phyloP scores from a whole-genome alignment of 345 rosid species.

The Brassica cretica region DNA sequence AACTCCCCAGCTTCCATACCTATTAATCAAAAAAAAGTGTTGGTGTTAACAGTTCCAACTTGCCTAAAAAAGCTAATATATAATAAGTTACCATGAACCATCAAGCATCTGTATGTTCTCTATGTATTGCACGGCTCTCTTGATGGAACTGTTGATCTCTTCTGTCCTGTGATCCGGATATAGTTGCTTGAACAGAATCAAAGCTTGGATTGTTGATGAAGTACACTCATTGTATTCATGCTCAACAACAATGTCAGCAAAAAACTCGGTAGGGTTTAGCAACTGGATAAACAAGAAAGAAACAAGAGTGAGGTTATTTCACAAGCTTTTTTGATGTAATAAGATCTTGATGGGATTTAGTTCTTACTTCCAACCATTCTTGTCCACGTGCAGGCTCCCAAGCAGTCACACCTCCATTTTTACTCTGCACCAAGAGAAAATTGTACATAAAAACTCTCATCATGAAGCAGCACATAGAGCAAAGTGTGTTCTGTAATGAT shows the following conservation, averaged over 20 bases:
- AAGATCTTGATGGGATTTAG: background rate
- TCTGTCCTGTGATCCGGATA: constrained; percentile 43
- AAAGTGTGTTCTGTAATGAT: background rate
- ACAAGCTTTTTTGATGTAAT: background rate
- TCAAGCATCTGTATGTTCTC: constrained; percentile 45
- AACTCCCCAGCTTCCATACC: constrained; percentile 48
- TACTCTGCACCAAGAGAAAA: constrained; percentile 29
- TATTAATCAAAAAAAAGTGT: constrained; percentile 19
- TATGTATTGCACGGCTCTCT: constrained; percentile 36
- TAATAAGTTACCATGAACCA: constrained; percentile 45
- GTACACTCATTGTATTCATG: constrained; percentile 58
- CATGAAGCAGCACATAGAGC: background rate
- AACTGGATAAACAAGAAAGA: constrained; percentile 33
- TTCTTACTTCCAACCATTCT: constrained; percentile 43
- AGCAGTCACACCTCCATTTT: constrained; percentile 43
- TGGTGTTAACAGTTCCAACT: constrained; percentile 10
- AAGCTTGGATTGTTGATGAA: constrained; percentile 44
- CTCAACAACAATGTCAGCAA: constrained; percentile 51
- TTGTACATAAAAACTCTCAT: background rate
- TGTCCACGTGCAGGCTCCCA: constrained; percentile 44
- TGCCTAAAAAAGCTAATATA: constrained; percentile 2
- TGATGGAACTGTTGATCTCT: constrained; percentile 42
- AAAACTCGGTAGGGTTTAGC: constrained; percentile 51
- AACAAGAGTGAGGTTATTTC: background rate
- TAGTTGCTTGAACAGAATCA: constrained; percentile 45